phyloP scores from a whole-genome alignment of 305 asterid species.

The Lippia alba region DNA sequence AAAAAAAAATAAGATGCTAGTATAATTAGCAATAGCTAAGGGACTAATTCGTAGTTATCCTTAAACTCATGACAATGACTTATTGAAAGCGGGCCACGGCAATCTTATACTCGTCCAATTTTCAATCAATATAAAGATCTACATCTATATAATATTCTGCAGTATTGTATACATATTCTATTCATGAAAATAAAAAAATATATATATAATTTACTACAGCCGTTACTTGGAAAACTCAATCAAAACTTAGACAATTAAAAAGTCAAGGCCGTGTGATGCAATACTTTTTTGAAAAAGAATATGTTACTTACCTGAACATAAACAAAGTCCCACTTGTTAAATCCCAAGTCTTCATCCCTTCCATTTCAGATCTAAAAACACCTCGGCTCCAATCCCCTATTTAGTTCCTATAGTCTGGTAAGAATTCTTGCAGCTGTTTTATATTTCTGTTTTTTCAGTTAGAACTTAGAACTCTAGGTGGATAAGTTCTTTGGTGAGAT shows the following conservation, averaged over 20 bases:
- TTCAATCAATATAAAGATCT: no score
- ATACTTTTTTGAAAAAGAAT: not conserved
- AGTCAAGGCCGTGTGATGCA: conserved; percentile 36
- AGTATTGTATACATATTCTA: not conserved
- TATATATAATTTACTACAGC: conserved; percentile 18
- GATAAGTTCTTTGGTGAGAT: conserved; percentile 35
- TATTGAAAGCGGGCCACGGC: not conserved
- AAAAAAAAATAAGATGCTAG: no score
- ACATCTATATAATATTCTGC: no score
- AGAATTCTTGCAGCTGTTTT: conserved; percentile 22
- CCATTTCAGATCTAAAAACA: conserved; percentile 45
- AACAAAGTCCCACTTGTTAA: conserved; percentile 32
- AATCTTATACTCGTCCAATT: not conserved
- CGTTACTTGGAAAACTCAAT: conserved; percentile 42
- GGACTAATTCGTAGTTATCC: no score
- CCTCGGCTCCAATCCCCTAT: conserved; percentile 1
- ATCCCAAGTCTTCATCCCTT: conserved; percentile 14
- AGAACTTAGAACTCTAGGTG: conserved; percentile 22
- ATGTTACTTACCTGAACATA: conserved; percentile 31
- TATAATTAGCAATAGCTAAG: no score
- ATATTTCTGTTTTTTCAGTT: conserved; percentile 3
- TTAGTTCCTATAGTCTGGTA: conserved; percentile 23
- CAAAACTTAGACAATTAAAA: conserved; percentile 23
- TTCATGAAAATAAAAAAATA: not conserved
- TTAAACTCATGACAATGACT: not conserved